Conservation (phyloP, 768 basidiomycete genomes). For the Naganishia kalamii region DNA sequence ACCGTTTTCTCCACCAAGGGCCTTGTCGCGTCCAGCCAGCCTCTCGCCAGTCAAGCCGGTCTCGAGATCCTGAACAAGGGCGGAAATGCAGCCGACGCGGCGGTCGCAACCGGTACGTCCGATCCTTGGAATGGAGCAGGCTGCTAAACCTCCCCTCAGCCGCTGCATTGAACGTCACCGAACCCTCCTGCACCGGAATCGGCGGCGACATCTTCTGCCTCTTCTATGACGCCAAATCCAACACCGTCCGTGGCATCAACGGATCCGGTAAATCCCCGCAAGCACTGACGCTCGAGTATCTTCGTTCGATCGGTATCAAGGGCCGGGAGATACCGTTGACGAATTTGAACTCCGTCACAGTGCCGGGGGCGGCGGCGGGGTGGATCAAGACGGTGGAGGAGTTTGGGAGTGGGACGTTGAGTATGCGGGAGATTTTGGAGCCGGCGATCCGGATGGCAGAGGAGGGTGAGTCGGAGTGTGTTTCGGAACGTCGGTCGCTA, state of each 20-base stretch:
- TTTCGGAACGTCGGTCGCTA: background rate
- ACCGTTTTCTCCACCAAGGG: slow-evolving; percentile 81
- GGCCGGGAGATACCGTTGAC: slow-evolving; percentile 66
- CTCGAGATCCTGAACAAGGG: slow-evolving; percentile 85
- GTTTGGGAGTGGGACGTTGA: slow-evolving; percentile 70
- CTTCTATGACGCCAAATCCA: slow-evolving; percentile 77
- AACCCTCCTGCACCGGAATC: slow-evolving; percentile 80
- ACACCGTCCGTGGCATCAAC: slow-evolving; percentile 79
- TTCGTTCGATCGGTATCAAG: slow-evolving; percentile 62
- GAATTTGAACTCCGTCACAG: slow-evolving; percentile 73
- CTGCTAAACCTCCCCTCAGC: slow-evolving; percentile 45
- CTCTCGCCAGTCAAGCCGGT: slow-evolving; percentile 83
- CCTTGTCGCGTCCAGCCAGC: slow-evolving; percentile 80
- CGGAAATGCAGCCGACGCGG: slow-evolving; percentile 94
- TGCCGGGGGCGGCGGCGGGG: slow-evolving; percentile 78
- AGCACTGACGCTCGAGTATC: slow-evolving; percentile 68
- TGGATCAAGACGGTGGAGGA: slow-evolving; percentile 84
- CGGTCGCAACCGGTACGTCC: slow-evolving; percentile 62
- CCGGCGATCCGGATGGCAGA: slow-evolving; percentile 90
- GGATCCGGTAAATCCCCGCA: slow-evolving; percentile 84
- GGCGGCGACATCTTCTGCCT: slow-evolving; percentile 62
- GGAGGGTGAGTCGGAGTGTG: slow-evolving; percentile 55
- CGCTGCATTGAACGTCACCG: slow-evolving; percentile 76
- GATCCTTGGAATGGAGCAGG: background rate
- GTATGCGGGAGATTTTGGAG: slow-evolving; percentile 64